Evolutionary conservation across 768 basidiomycete genomes (phyloP), one percentile per base, ranked within the genome.

Genomic region (Mycena chlorophos): DNA sequence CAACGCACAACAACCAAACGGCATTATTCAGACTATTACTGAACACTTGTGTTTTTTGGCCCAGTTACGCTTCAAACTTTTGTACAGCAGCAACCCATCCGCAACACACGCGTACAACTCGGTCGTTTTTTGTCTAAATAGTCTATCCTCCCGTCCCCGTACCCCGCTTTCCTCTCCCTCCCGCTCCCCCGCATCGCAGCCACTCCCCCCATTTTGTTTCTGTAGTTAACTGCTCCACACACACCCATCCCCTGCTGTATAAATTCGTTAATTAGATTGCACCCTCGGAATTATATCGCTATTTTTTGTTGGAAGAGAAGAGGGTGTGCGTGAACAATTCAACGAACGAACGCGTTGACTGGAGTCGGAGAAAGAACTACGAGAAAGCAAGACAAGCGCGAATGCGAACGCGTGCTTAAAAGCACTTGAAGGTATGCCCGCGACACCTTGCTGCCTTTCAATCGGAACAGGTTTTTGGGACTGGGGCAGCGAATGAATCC

Each of bases 201-300:
- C 31, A 34, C 8, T 8, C 31, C 31, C 8, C 80, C 77, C 78
- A 81, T 81, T 80, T 81, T 75, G 78, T 77, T 79, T 80, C 76
- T 86, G 84, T 87, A 87, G 83, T 86, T 82, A 55, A 55, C 42
- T 83, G 80, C 77, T 64, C 69, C 68, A 68, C 67, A n/a, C n/a
- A n/a, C 64, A 58, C 68, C 72, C 8, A 8, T 17, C 8, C 17
- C 45, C 45, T 75, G 69, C 72, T 82, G 79, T 81, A 81, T 79
- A 80, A 79, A 79, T 74, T 78, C 73, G 63, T 72, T 77, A 76
- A 65, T 65, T 66, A 67, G 66, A 67, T 60, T 58, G 61, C 63
- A 55, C 60, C 57, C 54, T 56, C 60, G 60, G 60, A 62, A 62
- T 62, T 62, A 62, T 62, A 62, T 62, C 60, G 58, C 56, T 62